Conservation (phyloP, 108 stramenopile species). For the Conticribra guillardii region DNA sequence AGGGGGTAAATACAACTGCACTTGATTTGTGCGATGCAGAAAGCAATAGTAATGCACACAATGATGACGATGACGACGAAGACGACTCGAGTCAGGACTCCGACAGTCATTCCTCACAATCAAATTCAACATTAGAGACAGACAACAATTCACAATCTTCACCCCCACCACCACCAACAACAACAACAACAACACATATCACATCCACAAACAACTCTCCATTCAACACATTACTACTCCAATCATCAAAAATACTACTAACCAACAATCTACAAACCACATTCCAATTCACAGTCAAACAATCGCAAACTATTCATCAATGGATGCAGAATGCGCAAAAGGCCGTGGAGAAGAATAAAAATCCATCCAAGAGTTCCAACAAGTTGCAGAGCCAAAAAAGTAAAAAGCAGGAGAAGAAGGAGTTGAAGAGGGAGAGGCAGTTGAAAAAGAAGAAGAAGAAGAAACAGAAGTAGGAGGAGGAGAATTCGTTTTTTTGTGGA, state of each 20-base stretch:
- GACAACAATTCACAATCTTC: too few species aligned
- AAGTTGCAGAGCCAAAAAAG: constrained; percentile 60
- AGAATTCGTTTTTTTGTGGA: too few species aligned
- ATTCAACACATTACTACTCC: not conserved
- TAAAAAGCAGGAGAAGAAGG: constrained; percentile 54
- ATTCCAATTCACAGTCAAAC: constrained; percentile 64
- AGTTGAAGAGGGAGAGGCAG: constrained; percentile 42
- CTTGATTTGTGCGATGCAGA: too few species aligned
- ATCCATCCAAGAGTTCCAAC: constrained; percentile 62
- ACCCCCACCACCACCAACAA: too few species aligned
- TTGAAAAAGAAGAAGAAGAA: constrained; percentile 40
- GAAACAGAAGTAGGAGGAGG: not conserved
- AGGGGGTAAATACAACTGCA: too few species aligned
- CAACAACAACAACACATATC: too few species aligned
- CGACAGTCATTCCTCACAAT: too few species aligned
- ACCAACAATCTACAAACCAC: constrained; percentile 17
- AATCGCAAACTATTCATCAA: constrained; percentile 52
- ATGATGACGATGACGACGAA: too few species aligned
- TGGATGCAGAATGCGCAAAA: constrained; percentile 72
- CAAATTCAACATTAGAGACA: too few species aligned
- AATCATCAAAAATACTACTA: constrained; percentile 7
- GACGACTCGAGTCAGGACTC: too few species aligned
- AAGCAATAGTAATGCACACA: too few species aligned
- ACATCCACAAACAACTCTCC: not conserved
- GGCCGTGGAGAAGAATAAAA: constrained; percentile 50